Evolutionary conservation across 2,329 filamentous ascomycete species (phyloP), one percentile per base, ranked within the genome.

Genomic region (Pseudogymnoascus sp.): DNA sequence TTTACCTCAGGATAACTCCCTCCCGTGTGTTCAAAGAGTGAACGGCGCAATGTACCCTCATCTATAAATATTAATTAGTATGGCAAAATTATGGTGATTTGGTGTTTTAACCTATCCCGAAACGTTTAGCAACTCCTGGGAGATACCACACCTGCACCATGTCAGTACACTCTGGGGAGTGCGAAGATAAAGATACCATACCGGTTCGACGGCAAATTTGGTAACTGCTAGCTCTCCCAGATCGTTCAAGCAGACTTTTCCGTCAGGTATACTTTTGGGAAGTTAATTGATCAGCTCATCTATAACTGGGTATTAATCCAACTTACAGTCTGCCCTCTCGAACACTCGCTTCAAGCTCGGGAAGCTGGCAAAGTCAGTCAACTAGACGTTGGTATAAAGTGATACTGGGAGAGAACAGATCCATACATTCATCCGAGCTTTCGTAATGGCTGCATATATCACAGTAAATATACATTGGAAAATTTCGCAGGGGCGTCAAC

Each of bases 131-230:
- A 28, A 97, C 89, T 2, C 89, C 90, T 1, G 89, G 90, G 8
- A 93, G 78, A 76, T 91, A 93, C 89, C 89, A 93, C 12, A 89
- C 80, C 80, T 82, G 62, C 4, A 57, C 11, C 2, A 20, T 4
- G 41, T 67, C 22, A 65, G 50, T 32, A 37, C 20, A 9, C 16
- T 6, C 20, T 14, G 9, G 12, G 20, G 12, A n/a, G 35, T 30
- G 3, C 16, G 7, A n/a, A 20, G n/a, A 7, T 54, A 79, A 70
- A 66, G 77, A 77, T 76, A 83, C 77, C 65, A 25, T 58, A 90
- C 93, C 22, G 94, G 94, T 74, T 99, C 94, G 18, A 97, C 94
- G 3, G 94, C 94, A 65, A 97, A 90, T 73, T 99, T 99, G 57
- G 94, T 97, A 4, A 97, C 94, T 32, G 88, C 88, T 32, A 97